phyloP scores from a whole-genome alignment of 306 rosid genomes.

The Vigna nakashimae region DNA sequence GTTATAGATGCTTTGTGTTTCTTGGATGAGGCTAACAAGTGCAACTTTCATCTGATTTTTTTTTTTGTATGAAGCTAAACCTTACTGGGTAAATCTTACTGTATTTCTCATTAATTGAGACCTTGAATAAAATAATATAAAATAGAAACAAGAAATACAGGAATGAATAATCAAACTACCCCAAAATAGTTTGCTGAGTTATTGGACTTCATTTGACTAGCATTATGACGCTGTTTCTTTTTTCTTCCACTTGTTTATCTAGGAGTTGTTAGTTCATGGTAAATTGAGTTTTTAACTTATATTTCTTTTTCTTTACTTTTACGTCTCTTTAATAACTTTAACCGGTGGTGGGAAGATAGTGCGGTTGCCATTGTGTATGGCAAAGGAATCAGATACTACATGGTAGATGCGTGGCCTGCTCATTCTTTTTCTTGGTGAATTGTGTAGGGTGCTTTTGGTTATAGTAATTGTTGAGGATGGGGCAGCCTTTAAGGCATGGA shows the following conservation, averaged over 20 bases:
- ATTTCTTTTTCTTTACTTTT: neutral
- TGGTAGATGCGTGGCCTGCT: constrained; percentile 16
- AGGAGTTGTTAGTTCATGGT: neutral
- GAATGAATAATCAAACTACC: neutral
- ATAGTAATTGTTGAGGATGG: neutral
- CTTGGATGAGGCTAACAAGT: constrained; percentile 8
- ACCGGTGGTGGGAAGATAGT: constrained; percentile 8
- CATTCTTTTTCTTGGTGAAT: constrained; percentile 7
- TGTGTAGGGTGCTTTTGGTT: constrained; percentile 17
- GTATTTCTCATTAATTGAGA: neutral
- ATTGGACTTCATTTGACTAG: neutral
- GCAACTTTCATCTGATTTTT: constrained; percentile 1
- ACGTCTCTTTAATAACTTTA: neutral
- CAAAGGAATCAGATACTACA: too few species aligned
- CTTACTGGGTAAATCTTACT: neutral
- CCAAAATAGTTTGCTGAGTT: neutral
- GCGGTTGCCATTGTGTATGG: neutral
- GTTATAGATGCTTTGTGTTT: neutral
- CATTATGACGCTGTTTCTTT: neutral
- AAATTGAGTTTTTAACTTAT: neutral
- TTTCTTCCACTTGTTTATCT: neutral
- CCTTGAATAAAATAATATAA: neutral
- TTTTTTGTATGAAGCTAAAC: neutral
- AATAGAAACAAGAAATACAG: constrained; percentile 1
- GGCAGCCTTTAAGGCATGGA: constrained; percentile 25